Evolutionary conservation across 2,329 filamentous ascomycete genomes (phyloP).

Genomic region (Periconia sp.): DNA sequence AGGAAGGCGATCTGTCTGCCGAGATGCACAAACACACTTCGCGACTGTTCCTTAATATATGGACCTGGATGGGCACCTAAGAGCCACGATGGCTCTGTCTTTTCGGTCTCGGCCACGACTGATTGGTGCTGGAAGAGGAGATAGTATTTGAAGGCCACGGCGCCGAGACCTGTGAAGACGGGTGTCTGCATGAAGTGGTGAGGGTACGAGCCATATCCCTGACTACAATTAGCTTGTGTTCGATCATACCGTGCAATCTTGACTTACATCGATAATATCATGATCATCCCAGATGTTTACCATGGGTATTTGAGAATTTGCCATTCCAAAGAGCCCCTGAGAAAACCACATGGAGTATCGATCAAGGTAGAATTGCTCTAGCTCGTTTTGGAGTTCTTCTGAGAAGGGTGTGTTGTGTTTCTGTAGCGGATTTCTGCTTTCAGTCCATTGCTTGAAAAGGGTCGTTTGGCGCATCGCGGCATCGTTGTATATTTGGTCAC

Average conservation of each 20-base stretch:
- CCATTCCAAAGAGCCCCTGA: conserved; percentile 90
- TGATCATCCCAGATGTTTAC: conserved; percentile 98
- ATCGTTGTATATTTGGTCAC: conserved; percentile 97
- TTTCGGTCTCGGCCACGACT: conserved; percentile 77
- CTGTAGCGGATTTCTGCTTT: conserved; percentile 76
- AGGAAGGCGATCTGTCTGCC: conserved; percentile 81
- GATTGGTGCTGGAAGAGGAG: conserved; percentile 98
- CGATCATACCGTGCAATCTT: conserved; percentile 56
- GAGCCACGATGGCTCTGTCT: conserved; percentile 89
- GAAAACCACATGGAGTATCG: conserved; percentile 96
- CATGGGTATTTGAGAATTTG: conserved; percentile 95
- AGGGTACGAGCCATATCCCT: conserved; percentile 92
- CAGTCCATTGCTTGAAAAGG: conserved; percentile 83
- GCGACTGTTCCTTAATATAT: conserved; percentile 86
- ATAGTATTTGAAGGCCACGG: conserved; percentile 97
- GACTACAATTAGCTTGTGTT: conserved; percentile 58
- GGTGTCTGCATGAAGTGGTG: conserved; percentile 89
- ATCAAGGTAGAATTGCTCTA: conserved; percentile 87
- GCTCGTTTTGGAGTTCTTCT: conserved; percentile 80
- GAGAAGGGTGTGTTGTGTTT: conserved; percentile 83
- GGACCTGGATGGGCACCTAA: conserved; percentile 80
- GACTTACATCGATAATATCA: conserved; percentile 58
- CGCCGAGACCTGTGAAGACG: conserved; percentile 87
- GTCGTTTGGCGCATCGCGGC: conserved; percentile 75
- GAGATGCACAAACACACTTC: conserved; percentile 83